Evolutionary conservation across 768 basidiomycete species (phyloP), one percentile per base, ranked within the genome.

Genomic region (Mycena floridula): DNA sequence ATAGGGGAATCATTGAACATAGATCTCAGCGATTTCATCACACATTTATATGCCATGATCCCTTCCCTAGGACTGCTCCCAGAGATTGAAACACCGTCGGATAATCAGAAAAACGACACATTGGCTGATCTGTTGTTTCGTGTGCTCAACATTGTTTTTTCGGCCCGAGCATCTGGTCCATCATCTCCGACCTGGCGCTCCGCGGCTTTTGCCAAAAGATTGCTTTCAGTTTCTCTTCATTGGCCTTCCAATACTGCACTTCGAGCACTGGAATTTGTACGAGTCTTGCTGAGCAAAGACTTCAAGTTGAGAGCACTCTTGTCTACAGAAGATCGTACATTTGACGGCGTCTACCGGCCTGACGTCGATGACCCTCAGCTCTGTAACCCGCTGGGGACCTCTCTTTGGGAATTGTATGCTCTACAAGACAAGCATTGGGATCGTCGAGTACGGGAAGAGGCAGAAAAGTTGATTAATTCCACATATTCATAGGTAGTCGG

Each of bases 1-100:
- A 45, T 59, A 95, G 92, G 93, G 47, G 96, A 99, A 68, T 90
- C 95, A n/a, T 74, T 99, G 54, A 93, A 92, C 56, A 89, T 99
- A 58, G 96, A 98, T 72, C 75, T 97, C 44, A 74, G 70, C 56
- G 95, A 93, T 55, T 97, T 98, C 59, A 76, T 90, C 60, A 76
- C 82, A 42, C 76, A 79, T 21, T 76, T 99, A 7, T 98, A 95
- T 68, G 70, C 79, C 18, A 74, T 93, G 51, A 79, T 99, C 52
- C 72, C 85, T 8, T 79, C 86, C 4, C 69, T 95, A 53, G 80
- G 82, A 43, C 63, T 88, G 47, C 67, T 77, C 53, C 70, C 76
- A 7, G 77, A 80, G 49, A 68, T 89, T 49, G 89, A 92, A 45
- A 53, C 58, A 50, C 48, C 60, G 47, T 50, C 61, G n/a, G 24